phyloP scores from a whole-genome alignment of 208 protist genomes.

The Leishmania major region DNA sequence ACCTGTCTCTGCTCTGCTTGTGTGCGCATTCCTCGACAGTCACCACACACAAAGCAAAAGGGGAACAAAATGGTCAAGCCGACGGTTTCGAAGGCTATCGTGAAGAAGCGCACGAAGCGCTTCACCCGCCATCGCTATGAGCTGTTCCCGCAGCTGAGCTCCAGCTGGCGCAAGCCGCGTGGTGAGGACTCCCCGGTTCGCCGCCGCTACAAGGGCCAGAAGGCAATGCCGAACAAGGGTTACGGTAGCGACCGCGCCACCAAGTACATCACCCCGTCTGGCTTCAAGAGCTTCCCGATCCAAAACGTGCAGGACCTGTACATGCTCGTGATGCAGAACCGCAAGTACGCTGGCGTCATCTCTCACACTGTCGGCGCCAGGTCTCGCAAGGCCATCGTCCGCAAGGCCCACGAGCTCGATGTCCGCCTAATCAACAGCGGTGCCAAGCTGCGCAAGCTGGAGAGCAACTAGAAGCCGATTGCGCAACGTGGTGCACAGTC shows the following conservation, averaged over 20 bases:
- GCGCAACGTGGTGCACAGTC: background rate
- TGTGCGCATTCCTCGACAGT: slow-evolving; percentile 1
- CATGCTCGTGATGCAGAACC: slow-evolving; percentile 99
- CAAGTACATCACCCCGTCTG: slow-evolving; percentile 96
- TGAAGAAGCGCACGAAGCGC: slow-evolving; percentile 98
- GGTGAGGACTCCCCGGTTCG: slow-evolving; percentile 99
- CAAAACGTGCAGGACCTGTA: slow-evolving; percentile 97
- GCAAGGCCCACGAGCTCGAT: slow-evolving; percentile 98
- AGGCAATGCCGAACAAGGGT: slow-evolving; percentile 98
- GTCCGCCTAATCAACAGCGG: slow-evolving; percentile 97
- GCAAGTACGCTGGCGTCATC: slow-evolving; percentile 99
- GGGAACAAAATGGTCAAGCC: slow-evolving; percentile 92
- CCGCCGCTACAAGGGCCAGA: slow-evolving; percentile 97
- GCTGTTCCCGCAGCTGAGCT: slow-evolving; percentile 92
- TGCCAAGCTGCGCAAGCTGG: slow-evolving; percentile 94
- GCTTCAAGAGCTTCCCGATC: slow-evolving; percentile 98
- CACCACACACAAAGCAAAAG: slow-evolving; percentile 11
- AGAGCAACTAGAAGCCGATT: slow-evolving; percentile 44
- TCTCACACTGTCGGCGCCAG: slow-evolving; percentile 94
- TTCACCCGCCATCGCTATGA: slow-evolving; percentile 97
- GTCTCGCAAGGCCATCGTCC: slow-evolving; percentile 96
- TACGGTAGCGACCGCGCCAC: slow-evolving; percentile 98
- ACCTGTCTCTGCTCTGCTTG: background rate
- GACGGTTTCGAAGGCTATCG: slow-evolving; percentile 88
- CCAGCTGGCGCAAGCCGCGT: slow-evolving; percentile 97